Evolutionary conservation across 495 filamentous ascomycete genomes (phyloP), one percentile per base, ranked within the genome.

Genomic region (Talaromyces nanjingensis): DNA sequence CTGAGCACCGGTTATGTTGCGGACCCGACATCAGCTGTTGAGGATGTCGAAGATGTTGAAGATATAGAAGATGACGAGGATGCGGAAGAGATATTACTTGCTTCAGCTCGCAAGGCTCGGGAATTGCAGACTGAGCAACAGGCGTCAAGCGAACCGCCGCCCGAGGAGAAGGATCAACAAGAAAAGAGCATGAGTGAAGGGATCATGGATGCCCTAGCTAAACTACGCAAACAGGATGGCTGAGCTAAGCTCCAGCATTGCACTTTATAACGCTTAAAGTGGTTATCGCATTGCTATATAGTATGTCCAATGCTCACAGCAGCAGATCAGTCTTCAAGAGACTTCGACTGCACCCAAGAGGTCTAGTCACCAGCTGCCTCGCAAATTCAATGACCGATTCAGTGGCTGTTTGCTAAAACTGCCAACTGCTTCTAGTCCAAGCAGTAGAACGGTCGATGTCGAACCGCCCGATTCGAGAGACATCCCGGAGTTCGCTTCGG

Each of bases 121-220:
- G 47, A 54, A 33, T 16, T 52, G 16, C 27, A 34, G 59, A 29
- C 12, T 31, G 49, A 25, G 20, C 34, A 49, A 25, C 22, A 57
- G 34, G 2, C 37, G 11, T 27, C 37, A 45, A 45, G 25, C 18
- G 59, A 62, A 29, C 11, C 34, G n/a, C 25, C 25, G 31, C 16
- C 25, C 22, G 52, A 45, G 22, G 18, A 22, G 22, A 62, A 53
- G 4, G 3, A 33, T 24, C 27, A 9, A 37, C 27, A 33, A 37
- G 70, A 76, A 25, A 78, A 79, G 61, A 70, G 71, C 14, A 70
- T 83, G 66, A 79, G 74, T 64, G 80, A 82, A 60, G 79, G 84
- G 11, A 78, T 87, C 33, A 77, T 83, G 77, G 81, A 82, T 42
- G 86, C 86, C 4, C 69, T 88, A 57, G 76, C 79, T 47, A 87